These are phyloP conservation scores for Dendrobium chrysotoxum DNA, from an alignment of 106 monocot genomes.

Conservation along the genomic window DNA sequence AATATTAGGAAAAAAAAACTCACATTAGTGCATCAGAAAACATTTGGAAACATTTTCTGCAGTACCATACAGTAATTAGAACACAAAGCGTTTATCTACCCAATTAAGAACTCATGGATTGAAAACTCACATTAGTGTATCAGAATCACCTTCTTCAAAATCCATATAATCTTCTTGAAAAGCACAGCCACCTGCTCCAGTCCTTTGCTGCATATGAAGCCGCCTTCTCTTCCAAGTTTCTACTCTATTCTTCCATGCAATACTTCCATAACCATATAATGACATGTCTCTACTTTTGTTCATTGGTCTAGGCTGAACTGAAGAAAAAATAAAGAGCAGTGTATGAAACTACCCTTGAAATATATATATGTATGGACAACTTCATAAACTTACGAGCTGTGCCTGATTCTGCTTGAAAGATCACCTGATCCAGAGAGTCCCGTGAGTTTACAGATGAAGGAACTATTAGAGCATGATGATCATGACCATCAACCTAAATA, in stretches of 20 bases:
- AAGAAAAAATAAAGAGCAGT: not conserved
- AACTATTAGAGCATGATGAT: constrained; percentile 6
- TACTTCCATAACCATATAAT: constrained; percentile 32
- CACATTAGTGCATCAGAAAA: too few species aligned
- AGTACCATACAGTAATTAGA: too few species aligned
- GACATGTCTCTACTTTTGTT: constrained; percentile 15
- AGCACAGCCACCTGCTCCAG: not conserved
- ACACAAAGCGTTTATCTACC: too few species aligned
- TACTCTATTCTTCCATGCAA: constrained; percentile 27
- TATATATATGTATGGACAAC: not conserved
- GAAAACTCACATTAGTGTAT: constrained; percentile 2
- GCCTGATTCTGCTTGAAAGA: not conserved
- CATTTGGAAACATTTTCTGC: too few species aligned
- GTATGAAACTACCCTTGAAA: too few species aligned
- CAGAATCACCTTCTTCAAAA: not conserved
- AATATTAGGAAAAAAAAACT: too few species aligned
- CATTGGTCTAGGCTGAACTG: constrained; percentile 16
- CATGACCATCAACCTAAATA: constrained; percentile 9
- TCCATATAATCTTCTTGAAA: constrained; percentile 5
- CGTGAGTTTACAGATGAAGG: not conserved
- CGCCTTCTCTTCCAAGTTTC: constrained; percentile 15
- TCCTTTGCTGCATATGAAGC: constrained; percentile 6
- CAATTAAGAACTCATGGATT: not conserved
- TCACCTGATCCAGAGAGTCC: not conserved
- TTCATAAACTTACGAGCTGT: not conserved